Base-by-base conservation (phyloP, 2,329 filamentous ascomycete genomes). In the Phyllosticta capitalensis region DNA sequence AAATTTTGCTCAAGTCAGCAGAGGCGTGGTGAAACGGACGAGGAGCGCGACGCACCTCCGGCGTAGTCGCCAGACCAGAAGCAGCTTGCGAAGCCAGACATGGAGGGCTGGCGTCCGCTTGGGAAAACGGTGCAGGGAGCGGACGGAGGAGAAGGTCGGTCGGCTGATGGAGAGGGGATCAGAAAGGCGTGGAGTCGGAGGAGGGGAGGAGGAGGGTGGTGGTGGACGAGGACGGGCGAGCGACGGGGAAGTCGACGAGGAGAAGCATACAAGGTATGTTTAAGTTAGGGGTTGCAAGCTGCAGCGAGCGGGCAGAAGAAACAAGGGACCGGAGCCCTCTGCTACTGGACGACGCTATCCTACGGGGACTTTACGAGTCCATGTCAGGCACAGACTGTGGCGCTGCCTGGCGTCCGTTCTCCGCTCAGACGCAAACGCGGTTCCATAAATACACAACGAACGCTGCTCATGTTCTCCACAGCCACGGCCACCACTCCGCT, bases 41-140 rank as follows among this genome's bases (percentile, higher is more conserved):
- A 53, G 20, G 49, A 49, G 55, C 61, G 70, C 38, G 38, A 45
- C 82, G 73, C 78, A 89, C 88, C 92, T 80, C 89, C 91, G 72
- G 92, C 92, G 81, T 97, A 97, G 82, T 99, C 94, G 72, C 85
- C 84, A 63, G 94, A 96, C 94, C 94, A 99, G 78, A 99, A 97
- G 55, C 92, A 96, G 77, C 92, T 90, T 67, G 91, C 86, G 76
- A 99, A 97, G 68, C 89, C 71, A 30, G 70, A 61, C 59, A 61
- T 61, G 59, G 12, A 52, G 58, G 52, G 58, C 58, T 55, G 58
- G 53, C 58, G 56, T 24, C 48, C 56, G 50, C 56, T 26, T 22
- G 56, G 30, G 52, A 30, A 45, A 38, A 52, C n/a, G n/a, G 52
- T 26, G n/a, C 51, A 38, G 38, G 52, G 33, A 28, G 21, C 33